These are phyloP conservation scores for Candida germanica DNA, from an alignment of 805 yeast species.

Conservation along the genomic window DNA sequence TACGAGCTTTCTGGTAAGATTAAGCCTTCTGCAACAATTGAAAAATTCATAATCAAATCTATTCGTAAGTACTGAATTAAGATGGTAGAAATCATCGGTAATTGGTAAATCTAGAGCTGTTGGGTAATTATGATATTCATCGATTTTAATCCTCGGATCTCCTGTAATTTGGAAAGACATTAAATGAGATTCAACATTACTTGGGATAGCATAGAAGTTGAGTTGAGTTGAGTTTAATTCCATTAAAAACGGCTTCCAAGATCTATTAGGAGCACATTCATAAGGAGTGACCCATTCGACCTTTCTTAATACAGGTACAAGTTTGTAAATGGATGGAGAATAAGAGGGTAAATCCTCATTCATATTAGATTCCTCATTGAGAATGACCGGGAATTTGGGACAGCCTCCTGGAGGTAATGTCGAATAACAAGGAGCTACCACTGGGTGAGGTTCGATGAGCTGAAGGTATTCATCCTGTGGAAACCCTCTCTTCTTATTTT, in stretches of 20 bases:
- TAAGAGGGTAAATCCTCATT: slow-evolving; percentile 59
- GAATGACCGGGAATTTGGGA: slow-evolving; percentile 33
- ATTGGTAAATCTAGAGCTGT: slow-evolving; percentile 4
- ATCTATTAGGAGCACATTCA: slow-evolving; percentile 60
- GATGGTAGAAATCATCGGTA: slow-evolving; percentile 5
- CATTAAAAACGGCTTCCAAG: slow-evolving; percentile 68
- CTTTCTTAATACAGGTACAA: slow-evolving; percentile 60
- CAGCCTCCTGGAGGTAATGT: slow-evolving; percentile 44
- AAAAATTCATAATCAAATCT: slow-evolving; percentile 27
- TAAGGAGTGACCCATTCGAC: slow-evolving; percentile 77
- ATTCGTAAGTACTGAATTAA: slow-evolving; percentile 20
- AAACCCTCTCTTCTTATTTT: too few species aligned
- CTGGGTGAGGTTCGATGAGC: slow-evolving; percentile 38
- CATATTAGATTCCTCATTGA: slow-evolving; percentile 1
- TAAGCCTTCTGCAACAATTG: slow-evolving; percentile 22
- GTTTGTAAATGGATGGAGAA: slow-evolving; percentile 59
- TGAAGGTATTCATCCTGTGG: slow-evolving; percentile 23
- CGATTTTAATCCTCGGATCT: neutral
- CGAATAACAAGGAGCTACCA: slow-evolving; percentile 35
- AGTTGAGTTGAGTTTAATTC: slow-evolving; percentile 86
- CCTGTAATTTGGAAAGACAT: slow-evolving; percentile 15
- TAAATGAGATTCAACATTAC: slow-evolving; percentile 26
- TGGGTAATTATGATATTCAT: slow-evolving; percentile 8
- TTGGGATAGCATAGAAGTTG: slow-evolving; percentile 54
- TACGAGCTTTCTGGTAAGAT: slow-evolving; percentile 34